These are phyloP conservation scores for Trichoderma erinaceum DNA, from an alignment of 495 filamentous ascomycete species.

Conservation along the genomic window DNA sequence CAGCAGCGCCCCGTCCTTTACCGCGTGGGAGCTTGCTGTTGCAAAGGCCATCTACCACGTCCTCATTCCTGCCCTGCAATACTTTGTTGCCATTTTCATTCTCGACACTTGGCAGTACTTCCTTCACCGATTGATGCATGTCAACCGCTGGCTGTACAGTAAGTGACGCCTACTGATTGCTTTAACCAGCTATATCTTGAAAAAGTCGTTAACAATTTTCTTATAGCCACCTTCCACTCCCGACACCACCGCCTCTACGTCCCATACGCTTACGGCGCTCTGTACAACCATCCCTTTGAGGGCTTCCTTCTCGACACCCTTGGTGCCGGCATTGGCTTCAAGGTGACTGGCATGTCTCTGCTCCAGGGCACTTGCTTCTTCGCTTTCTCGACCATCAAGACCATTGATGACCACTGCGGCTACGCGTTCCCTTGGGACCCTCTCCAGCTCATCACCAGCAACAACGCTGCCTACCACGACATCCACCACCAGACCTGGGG, in stretches of 20 bases:
- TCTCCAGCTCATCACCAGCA: conserved; percentile 79
- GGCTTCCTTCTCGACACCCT: conserved; percentile 89
- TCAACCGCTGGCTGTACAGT: conserved; percentile 97
- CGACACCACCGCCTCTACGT: conserved; percentile 94
- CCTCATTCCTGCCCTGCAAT: conserved; percentile 67
- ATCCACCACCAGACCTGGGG: conserved; percentile 99
- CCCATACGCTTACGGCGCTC: conserved; percentile 92
- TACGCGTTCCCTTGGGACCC: conserved; percentile 95
- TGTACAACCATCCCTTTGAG: conserved; percentile 93
- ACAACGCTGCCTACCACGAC: conserved; percentile 94
- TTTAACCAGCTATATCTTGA: background rate
- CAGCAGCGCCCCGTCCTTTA: conserved; percentile 45
- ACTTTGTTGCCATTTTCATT: conserved; percentile 61
- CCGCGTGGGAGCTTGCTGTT: conserved; percentile 67
- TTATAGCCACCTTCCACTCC: conserved; percentile 75
- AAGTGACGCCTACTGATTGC: conserved; percentile 33
- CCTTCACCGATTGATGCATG: conserved; percentile 86
- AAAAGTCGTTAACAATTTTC: conserved; percentile 19
- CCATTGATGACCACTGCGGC: conserved; percentile 95
- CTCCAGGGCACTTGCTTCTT: conserved; percentile 84
- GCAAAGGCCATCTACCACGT: conserved; percentile 75
- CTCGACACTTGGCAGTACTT: conserved; percentile 98
- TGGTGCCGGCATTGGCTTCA: conserved; percentile 75
- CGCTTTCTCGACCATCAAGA: conserved; percentile 80
- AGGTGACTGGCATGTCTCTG: conserved; percentile 66